Conservation (phyloP, 75 land plant genomes). For the Cupressus sempervirens region DNA sequence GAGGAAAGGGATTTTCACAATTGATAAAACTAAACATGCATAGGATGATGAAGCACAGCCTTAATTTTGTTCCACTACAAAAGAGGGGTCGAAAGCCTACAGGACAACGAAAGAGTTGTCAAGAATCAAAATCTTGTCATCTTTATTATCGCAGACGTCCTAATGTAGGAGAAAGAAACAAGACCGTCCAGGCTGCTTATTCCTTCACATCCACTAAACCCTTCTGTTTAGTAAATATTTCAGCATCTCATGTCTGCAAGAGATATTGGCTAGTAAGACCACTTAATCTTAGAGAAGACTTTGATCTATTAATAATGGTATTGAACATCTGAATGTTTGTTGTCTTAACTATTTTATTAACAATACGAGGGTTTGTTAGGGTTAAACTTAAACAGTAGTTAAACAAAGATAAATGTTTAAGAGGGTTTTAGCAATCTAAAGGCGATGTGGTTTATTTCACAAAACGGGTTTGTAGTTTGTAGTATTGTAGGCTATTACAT, state of each 20-base stretch:
- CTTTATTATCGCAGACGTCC: constrained; percentile 11
- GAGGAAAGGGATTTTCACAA: too few relatives aligned
- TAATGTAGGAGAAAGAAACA: constrained; percentile 8
- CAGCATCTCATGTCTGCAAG: constrained; percentile 29
- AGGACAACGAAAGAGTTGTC: neutral
- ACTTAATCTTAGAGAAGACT: neutral
- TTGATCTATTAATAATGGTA: neutral
- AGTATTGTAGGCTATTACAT: neutral
- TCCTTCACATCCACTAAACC: constrained; percentile 9
- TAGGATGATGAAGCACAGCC: too few relatives aligned
- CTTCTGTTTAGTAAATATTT: constrained; percentile 12
- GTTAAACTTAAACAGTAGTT: neutral
- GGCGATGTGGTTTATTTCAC: neutral
- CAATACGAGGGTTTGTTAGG: neutral
- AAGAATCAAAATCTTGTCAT: neutral
- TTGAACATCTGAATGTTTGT: neutral
- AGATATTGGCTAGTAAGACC: constrained; percentile 32
- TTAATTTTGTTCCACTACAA: too few relatives aligned
- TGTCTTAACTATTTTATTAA: neutral
- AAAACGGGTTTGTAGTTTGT: neutral
- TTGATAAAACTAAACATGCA: too few relatives aligned
- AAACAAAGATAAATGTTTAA: neutral
- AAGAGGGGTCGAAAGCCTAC: too few relatives aligned
- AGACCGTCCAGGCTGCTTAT: constrained; percentile 7
- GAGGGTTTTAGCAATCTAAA: neutral